phyloP scores from a whole-genome alignment of 2,329 filamentous ascomycete genomes.

The Calonectria honghensis region DNA sequence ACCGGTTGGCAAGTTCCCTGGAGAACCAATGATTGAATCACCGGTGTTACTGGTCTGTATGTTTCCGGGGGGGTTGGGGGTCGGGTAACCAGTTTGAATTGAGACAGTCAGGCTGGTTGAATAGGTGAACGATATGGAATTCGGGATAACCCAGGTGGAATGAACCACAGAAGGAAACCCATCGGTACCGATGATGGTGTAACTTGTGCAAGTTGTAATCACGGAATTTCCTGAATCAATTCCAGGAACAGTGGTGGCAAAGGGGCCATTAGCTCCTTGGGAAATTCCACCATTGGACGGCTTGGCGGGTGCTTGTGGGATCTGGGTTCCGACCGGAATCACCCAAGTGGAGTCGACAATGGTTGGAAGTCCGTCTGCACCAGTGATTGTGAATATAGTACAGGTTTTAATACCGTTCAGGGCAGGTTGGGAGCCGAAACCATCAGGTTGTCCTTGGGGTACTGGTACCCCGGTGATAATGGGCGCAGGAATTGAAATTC shows the following conservation, averaged over 20 bases:
- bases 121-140: slow-evolving; percentile 29
- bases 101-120: slow-evolving; percentile 33
- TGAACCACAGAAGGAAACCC: slow-evolving; percentile 56
- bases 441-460: slow-evolving; percentile 39
- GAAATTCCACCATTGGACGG: slow-evolving; percentile 40
- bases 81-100: slow-evolving; percentile 32
- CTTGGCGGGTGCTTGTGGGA: slow-evolving; percentile 41
- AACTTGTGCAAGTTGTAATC: slow-evolving; percentile 55
- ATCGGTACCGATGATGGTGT: slow-evolving; percentile 54
- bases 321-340: slow-evolving; percentile 46
- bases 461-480: slow-evolving; percentile 34
- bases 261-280: slow-evolving; percentile 43
- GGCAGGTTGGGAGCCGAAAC: slow-evolving; percentile 34
- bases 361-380: slow-evolving; percentile 59
- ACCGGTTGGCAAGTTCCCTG: slow-evolving; percentile 36
- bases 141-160: slow-evolving; percentile 50
- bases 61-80: slow-evolving; percentile 35
- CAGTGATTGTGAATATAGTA: slow-evolving; percentile 56
- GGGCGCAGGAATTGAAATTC: slow-evolving; percentile 42
- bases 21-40: slow-evolving; percentile 7
- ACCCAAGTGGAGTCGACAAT: slow-evolving; percentile 60
- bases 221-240: slow-evolving; percentile 42
- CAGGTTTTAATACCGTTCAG: slow-evolving; percentile 48
- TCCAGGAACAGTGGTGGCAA: slow-evolving; percentile 43
- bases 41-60: slow-evolving; percentile 1